These are phyloP conservation scores for Lunasporangiospora selenospora DNA, from an alignment of 192 early-diverging fungal species.

Conservation along the genomic window DNA sequence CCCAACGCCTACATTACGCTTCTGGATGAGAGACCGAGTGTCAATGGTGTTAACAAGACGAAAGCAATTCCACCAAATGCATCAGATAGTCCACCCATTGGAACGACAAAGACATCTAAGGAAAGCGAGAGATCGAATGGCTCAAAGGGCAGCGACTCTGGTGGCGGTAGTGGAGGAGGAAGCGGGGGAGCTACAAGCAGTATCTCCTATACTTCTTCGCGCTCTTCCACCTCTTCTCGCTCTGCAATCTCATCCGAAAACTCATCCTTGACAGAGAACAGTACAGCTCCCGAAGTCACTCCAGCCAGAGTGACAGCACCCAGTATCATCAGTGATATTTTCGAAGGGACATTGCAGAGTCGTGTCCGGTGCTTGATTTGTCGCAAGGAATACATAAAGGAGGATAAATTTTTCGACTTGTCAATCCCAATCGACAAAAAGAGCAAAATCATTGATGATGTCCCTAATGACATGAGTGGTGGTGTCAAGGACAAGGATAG, in stretches of 20 bases:
- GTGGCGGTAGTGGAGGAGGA: too few species aligned
- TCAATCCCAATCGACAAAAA: slow-evolving; percentile 53
- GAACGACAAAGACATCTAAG: slow-evolving; percentile 1
- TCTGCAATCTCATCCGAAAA: slow-evolving; percentile 32
- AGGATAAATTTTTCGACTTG: slow-evolving; percentile 51
- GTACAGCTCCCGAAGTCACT: slow-evolving; percentile 37
- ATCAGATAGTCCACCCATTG: not conserved
- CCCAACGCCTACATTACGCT: slow-evolving; percentile 15
- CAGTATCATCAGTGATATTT: slow-evolving; percentile 50
- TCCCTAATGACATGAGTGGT: slow-evolving; percentile 1
- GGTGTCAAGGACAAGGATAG: slow-evolving; percentile 23
- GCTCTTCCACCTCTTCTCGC: slow-evolving; percentile 30
- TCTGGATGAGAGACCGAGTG: slow-evolving; percentile 15
- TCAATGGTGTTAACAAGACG: slow-evolving; percentile 1
- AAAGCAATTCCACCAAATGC: slow-evolving; percentile 12
- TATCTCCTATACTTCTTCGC: slow-evolving; percentile 30
- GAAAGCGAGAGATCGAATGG: not conserved
- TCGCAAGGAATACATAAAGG: slow-evolving; percentile 49
- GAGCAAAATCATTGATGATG: slow-evolving; percentile 43
- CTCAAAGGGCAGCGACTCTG: too few species aligned
- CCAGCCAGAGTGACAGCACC: slow-evolving; percentile 37
- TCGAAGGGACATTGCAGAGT: slow-evolving; percentile 48
- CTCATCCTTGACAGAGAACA: slow-evolving; percentile 31
- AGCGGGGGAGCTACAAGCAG: slow-evolving; percentile 27
- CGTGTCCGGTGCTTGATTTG: slow-evolving; percentile 46